Evolutionary conservation across 2,329 filamentous ascomycete species (phyloP), one percentile per base, ranked within the genome.

Genomic region (Sphaerulina vaccinii): DNA sequence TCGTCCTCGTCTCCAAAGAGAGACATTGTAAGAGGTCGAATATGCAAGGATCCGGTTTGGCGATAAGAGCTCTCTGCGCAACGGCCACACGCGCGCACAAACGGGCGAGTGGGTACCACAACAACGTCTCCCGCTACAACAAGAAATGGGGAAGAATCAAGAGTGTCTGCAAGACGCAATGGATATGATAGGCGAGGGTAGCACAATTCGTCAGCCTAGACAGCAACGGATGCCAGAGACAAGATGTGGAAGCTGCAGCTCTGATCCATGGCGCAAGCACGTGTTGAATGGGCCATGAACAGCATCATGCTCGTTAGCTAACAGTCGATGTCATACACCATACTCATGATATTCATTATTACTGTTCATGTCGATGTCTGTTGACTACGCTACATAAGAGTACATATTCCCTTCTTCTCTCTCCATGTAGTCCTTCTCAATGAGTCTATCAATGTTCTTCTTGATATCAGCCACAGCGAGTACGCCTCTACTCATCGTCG

Each of bases 401-500:
- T 76, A 77, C 59, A 65, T 68, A 16, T 83, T 83, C n/a, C 74
- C 79, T 18, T 85, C 88, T 56, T 87, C 85, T 41, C 90, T 79
- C 70, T 96, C 90, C 63, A 96, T 83, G 64, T 96, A 96, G 60
- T 96, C 90, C 73, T 95, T 95, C 67, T 96, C 90, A 47, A 96
- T 92, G 59, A 96, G 76, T 84, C 88, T 90, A 71, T 97, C 93
- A 71, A 99, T 96, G 70, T 97, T 95, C 75, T 87, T 86, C 82
- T 99, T 99, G 60, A 99, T 97, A 57, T 93, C 90, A 1, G 78
- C 78, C 35, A 90, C 81, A 66, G 95, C 91, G 53, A 99, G 77
- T 15, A 88, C 89, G 11, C 93, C 95, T 49, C 93, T 80, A 60
- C 82, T 88, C 75, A 86, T 88, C 1, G 92, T 99, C 66, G 92